A percentile compares a stretch with the other conserved stretches of the same genome.
Evolutionary conservation across 129 eudicot species (phyloP).

Genomic region (Kitagawia praeruptora): DNA sequence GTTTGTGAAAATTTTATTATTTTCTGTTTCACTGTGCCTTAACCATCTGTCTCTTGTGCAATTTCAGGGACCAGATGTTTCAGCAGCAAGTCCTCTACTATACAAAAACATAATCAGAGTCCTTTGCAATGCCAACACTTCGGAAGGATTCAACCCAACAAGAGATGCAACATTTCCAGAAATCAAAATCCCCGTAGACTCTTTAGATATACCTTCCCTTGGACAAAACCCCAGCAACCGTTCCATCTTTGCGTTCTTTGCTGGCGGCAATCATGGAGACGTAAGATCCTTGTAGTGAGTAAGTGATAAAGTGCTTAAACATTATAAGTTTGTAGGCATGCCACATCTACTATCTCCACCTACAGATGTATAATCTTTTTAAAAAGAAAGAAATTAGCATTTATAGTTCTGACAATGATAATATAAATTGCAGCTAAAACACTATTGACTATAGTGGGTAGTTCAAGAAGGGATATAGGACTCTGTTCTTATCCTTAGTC

Average conservation of each 20-base stretch:
- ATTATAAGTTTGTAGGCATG: too few species aligned
- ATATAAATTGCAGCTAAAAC: too few species aligned
- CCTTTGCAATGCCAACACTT: conserved; percentile 46
- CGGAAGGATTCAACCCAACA: conserved; percentile 41
- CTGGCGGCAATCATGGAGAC: conserved; percentile 41
- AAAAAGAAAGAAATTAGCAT: too few species aligned
- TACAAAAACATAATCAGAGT: conserved; percentile 35
- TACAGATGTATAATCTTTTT: too few species aligned
- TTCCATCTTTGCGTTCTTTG: conserved; percentile 40
- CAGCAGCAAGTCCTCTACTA: conserved; percentile 28
- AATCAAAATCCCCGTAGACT: conserved; percentile 25
- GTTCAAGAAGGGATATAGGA: too few species aligned
- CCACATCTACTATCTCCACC: too few species aligned
- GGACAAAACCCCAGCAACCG: conserved; percentile 34
- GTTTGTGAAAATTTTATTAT: not conserved
- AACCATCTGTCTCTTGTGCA: not conserved
- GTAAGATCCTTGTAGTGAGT: conserved; percentile 30
- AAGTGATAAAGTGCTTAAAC: too few species aligned
- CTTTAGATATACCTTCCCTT: conserved; percentile 25
- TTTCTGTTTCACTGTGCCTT: not conserved
- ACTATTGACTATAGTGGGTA: too few species aligned
- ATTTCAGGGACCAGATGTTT: conserved; percentile 41
- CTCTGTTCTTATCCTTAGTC: too few species aligned
- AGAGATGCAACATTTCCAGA: conserved; percentile 49
- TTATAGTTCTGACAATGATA: too few species aligned